Base-by-base conservation (phyloP, 2,329 filamentous ascomycete genomes). In the Aspergillus novoparasiticus region DNA sequence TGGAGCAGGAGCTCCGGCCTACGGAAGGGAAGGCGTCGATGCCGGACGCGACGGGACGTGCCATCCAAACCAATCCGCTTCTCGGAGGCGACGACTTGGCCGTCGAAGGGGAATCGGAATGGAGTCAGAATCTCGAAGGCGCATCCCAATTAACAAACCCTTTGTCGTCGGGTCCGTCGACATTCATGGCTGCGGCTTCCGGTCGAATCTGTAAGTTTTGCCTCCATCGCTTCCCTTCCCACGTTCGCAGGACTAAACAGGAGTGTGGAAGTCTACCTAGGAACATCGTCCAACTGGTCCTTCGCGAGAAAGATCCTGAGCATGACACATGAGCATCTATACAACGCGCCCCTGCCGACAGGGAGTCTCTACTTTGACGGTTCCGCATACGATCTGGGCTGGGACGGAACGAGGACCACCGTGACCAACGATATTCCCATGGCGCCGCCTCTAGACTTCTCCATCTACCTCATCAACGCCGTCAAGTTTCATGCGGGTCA, bases 261-360 rank as follows among this genome's bases (percentile, higher is more conserved):
- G 3, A 30, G 21, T 56, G 21, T 9, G 14, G 14, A 23, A 85
- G 83, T 79, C 60, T 86, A 85, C 62, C 76, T 86, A 10, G 84
- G 84, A 1, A 83, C 83, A 2, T 86, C 84, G 0, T 86, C 85
- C 1, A 86, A 85, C 54, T 86, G 85, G 85, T 83, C 84, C 0
- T 86, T 86, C 57, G 80, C 80, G 30, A 76, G 84, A 9, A 79
- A 81, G 21, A 78, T 85, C 1, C 73, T 86, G n/a, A 79, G 75
- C 30, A 76, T 85, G 58, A 79, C 80, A 0, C 81, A 85, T 55
- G 80, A 84, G 62, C 77, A 81, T 58, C 73, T 84, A 23, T 78
- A 81, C 56, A 76, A 80, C 46, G 73, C 75, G 2, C 78, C 80
- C 1, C 71, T 82, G 0, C 80, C 84, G 0, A 74, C 81, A 0